A percentile compares a stretch with the other conserved stretches of the same genome.
Conservation (phyloP, 2,329 filamentous ascomycete genomes). For the Alternaria infectoria region DNA sequence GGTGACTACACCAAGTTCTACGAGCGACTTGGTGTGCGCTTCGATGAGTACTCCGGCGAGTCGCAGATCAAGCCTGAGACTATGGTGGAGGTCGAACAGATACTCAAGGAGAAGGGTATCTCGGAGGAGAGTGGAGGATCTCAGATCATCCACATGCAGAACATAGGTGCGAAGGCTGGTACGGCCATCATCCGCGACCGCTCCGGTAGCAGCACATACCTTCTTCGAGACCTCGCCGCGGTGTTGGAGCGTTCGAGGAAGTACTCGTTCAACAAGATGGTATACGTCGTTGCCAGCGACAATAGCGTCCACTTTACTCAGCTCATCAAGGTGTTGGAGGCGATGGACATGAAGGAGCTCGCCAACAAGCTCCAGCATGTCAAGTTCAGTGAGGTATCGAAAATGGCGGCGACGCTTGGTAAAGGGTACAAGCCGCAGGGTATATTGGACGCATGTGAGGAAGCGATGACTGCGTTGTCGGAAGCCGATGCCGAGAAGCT, state of each 20-base stretch:
- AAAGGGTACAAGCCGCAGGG: slow-evolving; percentile 72
- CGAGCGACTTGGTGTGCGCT: slow-evolving; percentile 72
- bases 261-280: slow-evolving; percentile 75
- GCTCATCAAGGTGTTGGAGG: slow-evolving; percentile 77
- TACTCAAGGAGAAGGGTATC: slow-evolving; percentile 69
- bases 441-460: slow-evolving; percentile 62
- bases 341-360: slow-evolving; percentile 72
- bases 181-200: slow-evolving; percentile 74
- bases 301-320: slow-evolving; percentile 77
- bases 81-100: slow-evolving; percentile 68
- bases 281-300: slow-evolving; percentile 76
- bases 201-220: slow-evolving; percentile 77
- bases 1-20: slow-evolving; percentile 72
- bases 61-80: slow-evolving; percentile 71
- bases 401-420: slow-evolving; percentile 50
- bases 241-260: slow-evolving; percentile 69
- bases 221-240: slow-evolving; percentile 79
- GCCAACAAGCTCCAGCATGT: slow-evolving; percentile 73
- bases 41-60: slow-evolving; percentile 76
- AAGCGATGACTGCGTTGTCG: slow-evolving; percentile 19
- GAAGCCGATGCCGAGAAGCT: slow-evolving; percentile 28
- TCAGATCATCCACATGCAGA: slow-evolving; percentile 73
- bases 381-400: slow-evolving; percentile 74
- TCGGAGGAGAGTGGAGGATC: slow-evolving; percentile 75
- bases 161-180: slow-evolving; percentile 73